Base-by-base conservation (phyloP, 1,284 basidiomycete genomes). In the Microbotryomycetes sp. region DNA sequence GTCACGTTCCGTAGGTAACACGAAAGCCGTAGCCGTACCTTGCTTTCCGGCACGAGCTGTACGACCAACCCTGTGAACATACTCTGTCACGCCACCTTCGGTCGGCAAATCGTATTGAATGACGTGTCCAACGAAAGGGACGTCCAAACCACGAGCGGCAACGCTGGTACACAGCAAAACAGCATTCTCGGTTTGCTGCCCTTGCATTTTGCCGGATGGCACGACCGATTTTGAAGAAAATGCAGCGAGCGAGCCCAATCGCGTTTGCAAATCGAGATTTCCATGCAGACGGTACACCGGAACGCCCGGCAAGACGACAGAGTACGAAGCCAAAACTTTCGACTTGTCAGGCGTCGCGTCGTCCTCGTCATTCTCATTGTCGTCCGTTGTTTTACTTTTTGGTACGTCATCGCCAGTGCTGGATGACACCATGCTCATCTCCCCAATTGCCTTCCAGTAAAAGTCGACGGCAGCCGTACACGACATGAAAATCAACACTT, bases 401-500 rank as follows among this genome's bases (percentile, higher is more conserved):
- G 73, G 79, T 41, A 7, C 49, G 9, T 46, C 52, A 3, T 30
- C 56, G 30, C 56, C 57, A 24, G 47, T 31, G 15, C n/a, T 50
- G 2, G 46, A 41, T 13, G 52, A 58, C 11, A 81, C 83, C 89
- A 97, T 94, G 9, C 77, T 75, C 23, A 88, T 81, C 1, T 85
- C 83, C 1, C 87, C 88, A 0, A 98, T 77, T n/a, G 97, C 79
- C 52, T 82, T 82, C 88, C 90, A 98, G 74, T 97, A 91, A 73
- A 92, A 97, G 75, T 99, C 94, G 31, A 99, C 96, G 1, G 91
- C 91, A 75, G 97, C 93, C 3, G 92, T 98, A 70, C 92, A 97
- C 70, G 88, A 92, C 62, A 98, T 79, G 76, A 99, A 99, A 5
- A 98, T 91, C 56, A 99, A 91, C 49, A 97, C 85, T 68, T 81